Conservation (phyloP, 805 yeast genomes). For the Candida railenensis region DNA sequence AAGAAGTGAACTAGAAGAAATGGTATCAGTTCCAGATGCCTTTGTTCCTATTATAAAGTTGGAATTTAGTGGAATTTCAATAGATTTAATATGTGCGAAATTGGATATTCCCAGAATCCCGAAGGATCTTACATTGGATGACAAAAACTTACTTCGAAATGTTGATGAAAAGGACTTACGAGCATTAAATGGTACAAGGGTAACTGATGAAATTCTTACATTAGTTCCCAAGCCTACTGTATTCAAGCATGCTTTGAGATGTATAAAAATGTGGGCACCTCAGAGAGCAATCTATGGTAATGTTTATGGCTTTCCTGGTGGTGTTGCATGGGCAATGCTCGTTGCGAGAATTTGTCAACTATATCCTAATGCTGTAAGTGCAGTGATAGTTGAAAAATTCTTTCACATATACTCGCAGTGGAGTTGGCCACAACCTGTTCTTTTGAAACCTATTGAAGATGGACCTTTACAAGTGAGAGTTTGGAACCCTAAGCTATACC, state of each 20-base stretch:
- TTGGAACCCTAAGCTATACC: slow-evolving; percentile 93
- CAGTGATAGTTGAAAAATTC: slow-evolving; percentile 86
- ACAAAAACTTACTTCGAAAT: slow-evolving; percentile 81
- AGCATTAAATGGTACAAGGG: slow-evolving; percentile 93
- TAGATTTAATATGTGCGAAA: slow-evolving; percentile 85
- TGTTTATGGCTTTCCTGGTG: slow-evolving; percentile 97
- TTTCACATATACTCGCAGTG: slow-evolving; percentile 83
- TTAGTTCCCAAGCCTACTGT: slow-evolving; percentile 91
- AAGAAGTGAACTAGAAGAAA: slow-evolving; percentile 84
- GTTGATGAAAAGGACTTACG: slow-evolving; percentile 89
- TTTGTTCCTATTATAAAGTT: slow-evolving; percentile 95
- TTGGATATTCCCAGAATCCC: slow-evolving; percentile 86
- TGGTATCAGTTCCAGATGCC: slow-evolving; percentile 93
- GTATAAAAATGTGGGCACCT: slow-evolving; percentile 96
- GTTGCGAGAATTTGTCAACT: slow-evolving; percentile 97
- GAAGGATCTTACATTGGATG: slow-evolving; percentile 66
- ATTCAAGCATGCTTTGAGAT: slow-evolving; percentile 88
- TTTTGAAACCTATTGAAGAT: slow-evolving; percentile 89
- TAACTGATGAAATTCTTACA: slow-evolving; percentile 88
- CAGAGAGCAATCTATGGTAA: slow-evolving; percentile 92
- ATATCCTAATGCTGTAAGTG: slow-evolving; percentile 94
- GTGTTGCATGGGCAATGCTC: slow-evolving; percentile 99
- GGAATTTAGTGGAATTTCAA: slow-evolving; percentile 86
- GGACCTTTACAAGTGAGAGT: slow-evolving; percentile 95
- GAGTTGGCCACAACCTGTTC: slow-evolving; percentile 99